Evolutionary conservation across 371 early-diverging fungal genomes (phyloP).

Genomic region (Basidiobolus meristosporus): DNA sequence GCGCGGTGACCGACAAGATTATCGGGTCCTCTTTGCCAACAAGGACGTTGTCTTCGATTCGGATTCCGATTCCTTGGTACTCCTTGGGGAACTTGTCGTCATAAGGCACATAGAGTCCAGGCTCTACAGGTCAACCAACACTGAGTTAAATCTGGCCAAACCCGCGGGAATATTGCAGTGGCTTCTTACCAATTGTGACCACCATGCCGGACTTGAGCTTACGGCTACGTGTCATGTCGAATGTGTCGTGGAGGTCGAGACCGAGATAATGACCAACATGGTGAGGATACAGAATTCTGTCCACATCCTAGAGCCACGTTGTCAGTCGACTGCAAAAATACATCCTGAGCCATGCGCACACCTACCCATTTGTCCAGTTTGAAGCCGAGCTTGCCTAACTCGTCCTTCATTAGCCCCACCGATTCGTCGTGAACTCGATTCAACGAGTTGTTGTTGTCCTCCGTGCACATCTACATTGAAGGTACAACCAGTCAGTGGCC

Average conservation of each 20-base stretch:
- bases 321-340: not conserved
- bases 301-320: constrained; percentile 24
- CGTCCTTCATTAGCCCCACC: constrained; percentile 32
- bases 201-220: constrained; percentile 66
- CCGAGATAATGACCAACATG: constrained; percentile 91
- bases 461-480: constrained; percentile 36
- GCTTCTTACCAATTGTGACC: constrained; percentile 54
- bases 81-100: constrained; percentile 50
- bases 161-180: not conserved
- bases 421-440: constrained; percentile 66
- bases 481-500: not conserved
- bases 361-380: constrained; percentile 21
- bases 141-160: not conserved
- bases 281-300: constrained; percentile 72
- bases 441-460: constrained; percentile 37
- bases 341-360: not conserved
- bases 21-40: constrained; percentile 43
- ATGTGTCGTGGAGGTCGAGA: constrained; percentile 84
- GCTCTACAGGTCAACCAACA: constrained; percentile 27
- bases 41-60: constrained; percentile 90
- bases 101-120: constrained; percentile 82
- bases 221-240: constrained; percentile 43
- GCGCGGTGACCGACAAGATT: constrained; percentile 54
- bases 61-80: constrained; percentile 81
- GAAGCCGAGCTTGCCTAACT: constrained; percentile 45